Evolutionary conservation across 148 eudicot genomes (phyloP).

Genomic region (Nyssa sinensis): DNA sequence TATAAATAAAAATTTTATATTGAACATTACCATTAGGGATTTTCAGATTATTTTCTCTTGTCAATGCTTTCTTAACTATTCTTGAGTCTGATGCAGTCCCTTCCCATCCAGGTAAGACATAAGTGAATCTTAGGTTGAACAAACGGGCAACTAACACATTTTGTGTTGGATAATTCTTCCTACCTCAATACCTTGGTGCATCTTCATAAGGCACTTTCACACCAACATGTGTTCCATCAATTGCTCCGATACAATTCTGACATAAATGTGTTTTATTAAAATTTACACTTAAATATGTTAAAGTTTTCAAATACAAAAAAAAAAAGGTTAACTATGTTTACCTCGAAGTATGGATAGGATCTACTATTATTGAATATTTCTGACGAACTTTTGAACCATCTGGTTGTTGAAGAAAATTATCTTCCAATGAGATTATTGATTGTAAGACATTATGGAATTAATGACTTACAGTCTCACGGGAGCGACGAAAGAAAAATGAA

Average conservation of each 20-base stretch:
- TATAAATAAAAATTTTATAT: too few relatives aligned
- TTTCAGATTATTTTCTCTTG: too few relatives aligned
- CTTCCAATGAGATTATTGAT: neutral
- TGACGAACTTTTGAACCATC: neutral
- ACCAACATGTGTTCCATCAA: neutral
- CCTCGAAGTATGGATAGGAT: neutral
- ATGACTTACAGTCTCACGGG: neutral
- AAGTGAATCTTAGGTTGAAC: neutral
- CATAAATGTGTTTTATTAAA: too few relatives aligned
- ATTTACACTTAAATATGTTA: too few relatives aligned
- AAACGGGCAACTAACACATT: neutral
- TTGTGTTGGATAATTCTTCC: neutral
- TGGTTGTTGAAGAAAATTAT: neutral
- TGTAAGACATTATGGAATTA: neutral
- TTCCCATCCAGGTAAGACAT: neutral
- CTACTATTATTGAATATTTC: neutral
- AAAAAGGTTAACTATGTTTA: too few relatives aligned
- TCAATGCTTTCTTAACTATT: too few relatives aligned
- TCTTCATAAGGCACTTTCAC: neutral
- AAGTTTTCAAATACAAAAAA: too few relatives aligned
- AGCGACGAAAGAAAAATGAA: neutral
- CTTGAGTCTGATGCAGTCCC: neutral
- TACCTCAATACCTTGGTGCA: neutral
- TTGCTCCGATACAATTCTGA: neutral
- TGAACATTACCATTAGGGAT: too few relatives aligned